Base-by-base conservation (phyloP, 345 rosid species). In the Capsella bursapastoris region DNA sequence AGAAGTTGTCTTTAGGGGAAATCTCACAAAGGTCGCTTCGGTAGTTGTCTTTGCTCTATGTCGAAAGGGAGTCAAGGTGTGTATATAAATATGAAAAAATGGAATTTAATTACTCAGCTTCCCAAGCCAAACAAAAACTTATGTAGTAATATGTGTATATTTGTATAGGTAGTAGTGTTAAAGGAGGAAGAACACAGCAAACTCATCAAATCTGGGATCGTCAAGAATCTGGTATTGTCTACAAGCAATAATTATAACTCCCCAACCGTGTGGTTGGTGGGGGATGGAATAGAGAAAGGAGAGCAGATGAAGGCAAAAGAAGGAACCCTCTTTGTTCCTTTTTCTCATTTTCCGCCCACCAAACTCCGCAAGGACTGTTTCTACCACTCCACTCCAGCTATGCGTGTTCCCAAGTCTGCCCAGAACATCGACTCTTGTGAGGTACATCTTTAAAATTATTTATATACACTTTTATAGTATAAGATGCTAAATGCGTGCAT, bases 381-480 rank as follows among this genome's bases (percentile, higher is more conserved):
- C 72, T 88, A 88, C 79, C 82, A 81, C 18, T 57, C 43, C 47
- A 85, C 86, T 16, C 90, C 93, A 0, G 86, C 87, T 2, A 77
- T 85, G 88, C 12, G 47, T 5, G 61, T 68, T 71, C 93, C 93
- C 37, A 53, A 62, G 7, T 79, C 90, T 45, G 68, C 83, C 44
- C 43, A 61, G 16, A 88, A 85, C 70, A 43, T 86, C 70, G 76
- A 88, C 66, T 79, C 86, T 1, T 88, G 88, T 72, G 90, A 86
- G 86, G 93, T 86, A 47, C 40, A 14, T 7, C 5, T 15, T 12
- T 57, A 2, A 29, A 14, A 25, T 1, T n/a, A 13, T 53, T 7
- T 52, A 15, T 2, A 45, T 8, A 37, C 1, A 44, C 22, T 31
- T 40, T 58, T 27, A 32, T 7, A n/a, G 16, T 2, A 31, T 14